phyloP scores from a whole-genome alignment of 2,329 filamentous ascomycete species.

The Apiospora hydei region DNA sequence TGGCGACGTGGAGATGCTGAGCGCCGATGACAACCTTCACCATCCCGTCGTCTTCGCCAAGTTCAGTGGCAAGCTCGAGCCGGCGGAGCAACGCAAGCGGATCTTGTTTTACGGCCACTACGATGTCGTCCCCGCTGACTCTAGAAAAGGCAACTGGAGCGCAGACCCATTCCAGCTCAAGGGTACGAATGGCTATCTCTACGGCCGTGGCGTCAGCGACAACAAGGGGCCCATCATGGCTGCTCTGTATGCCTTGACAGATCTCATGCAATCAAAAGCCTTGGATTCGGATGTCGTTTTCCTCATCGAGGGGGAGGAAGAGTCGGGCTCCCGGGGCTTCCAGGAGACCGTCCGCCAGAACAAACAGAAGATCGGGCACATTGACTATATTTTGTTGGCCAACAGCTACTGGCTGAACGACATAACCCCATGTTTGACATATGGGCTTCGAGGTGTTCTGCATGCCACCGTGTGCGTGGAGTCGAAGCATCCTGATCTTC shows the following conservation, averaged over 20 bases:
- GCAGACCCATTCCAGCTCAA: slow-evolving; percentile 89
- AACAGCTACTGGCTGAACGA: slow-evolving; percentile 99
- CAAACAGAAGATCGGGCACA: slow-evolving; percentile 84
- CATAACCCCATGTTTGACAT: slow-evolving; percentile 92
- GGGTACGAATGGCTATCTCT: slow-evolving; percentile 90
- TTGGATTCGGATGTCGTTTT: slow-evolving; percentile 91
- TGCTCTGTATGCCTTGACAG: slow-evolving; percentile 90
- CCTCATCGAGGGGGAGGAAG: slow-evolving; percentile 95
- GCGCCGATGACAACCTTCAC: slow-evolving; percentile 72
- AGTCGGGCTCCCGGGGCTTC: slow-evolving; percentile 91
- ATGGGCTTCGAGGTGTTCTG: slow-evolving; percentile 90
- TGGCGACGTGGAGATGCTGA: slow-evolving; percentile 88
- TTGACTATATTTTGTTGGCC: slow-evolving; percentile 93
- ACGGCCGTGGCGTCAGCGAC: slow-evolving; percentile 94
- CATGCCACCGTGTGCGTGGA: slow-evolving; percentile 91
- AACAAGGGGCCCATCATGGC: slow-evolving; percentile 97
- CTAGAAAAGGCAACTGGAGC: slow-evolving; percentile 82
- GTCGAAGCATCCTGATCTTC: slow-evolving; percentile 85
- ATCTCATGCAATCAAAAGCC: slow-evolving; percentile 82
- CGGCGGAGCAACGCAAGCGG: slow-evolving; percentile 74
- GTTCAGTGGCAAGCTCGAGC: slow-evolving; percentile 78
- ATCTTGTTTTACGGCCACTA: slow-evolving; percentile 98
- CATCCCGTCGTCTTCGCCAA: slow-evolving; percentile 95
- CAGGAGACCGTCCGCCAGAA: slow-evolving; percentile 80
- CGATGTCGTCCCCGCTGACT: slow-evolving; percentile 92